These are phyloP conservation scores for Aspergillus ochraceoroseus DNA, from an alignment of 2,329 filamentous ascomycete species.

Conservation along the genomic window DNA sequence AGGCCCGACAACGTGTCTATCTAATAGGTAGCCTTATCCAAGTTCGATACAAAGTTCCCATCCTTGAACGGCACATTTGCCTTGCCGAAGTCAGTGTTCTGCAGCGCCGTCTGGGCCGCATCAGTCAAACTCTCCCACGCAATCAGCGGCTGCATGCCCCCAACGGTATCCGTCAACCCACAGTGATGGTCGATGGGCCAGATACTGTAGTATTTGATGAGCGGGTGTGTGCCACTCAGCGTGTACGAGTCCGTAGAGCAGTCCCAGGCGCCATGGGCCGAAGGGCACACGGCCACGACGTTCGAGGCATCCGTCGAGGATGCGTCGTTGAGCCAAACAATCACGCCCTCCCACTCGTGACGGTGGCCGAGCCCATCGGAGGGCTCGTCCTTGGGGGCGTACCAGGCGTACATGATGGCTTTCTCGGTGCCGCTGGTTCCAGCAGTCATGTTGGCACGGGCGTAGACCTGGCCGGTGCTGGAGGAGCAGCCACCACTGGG, in stretches of 20 bases:
- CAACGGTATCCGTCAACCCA: conserved; percentile 40
- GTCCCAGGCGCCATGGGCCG: conserved; percentile 49
- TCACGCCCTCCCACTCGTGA: conserved; percentile 54
- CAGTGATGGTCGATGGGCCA: conserved; percentile 49
- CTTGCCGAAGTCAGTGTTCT: conserved; percentile 45
- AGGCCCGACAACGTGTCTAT: too few relatives aligned
- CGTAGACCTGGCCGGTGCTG: conserved; percentile 51
- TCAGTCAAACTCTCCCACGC: conserved; percentile 49
- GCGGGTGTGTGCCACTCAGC: conserved; percentile 42
- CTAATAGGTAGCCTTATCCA: conserved; percentile 39
- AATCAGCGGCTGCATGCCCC: conserved; percentile 46
- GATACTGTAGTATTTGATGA: conserved; percentile 48
- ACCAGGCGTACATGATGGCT: conserved; percentile 53
- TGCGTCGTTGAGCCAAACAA: conserved; percentile 48
- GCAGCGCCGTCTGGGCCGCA: conserved; percentile 42
- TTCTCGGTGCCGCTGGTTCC: neutral
- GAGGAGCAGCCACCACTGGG: conserved; percentile 40
- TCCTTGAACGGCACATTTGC: conserved; percentile 50
- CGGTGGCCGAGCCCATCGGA: conserved; percentile 47
- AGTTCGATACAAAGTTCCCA: conserved; percentile 44
- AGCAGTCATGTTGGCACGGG: conserved; percentile 35
- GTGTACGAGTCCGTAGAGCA: conserved; percentile 41
- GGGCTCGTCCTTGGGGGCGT: conserved; percentile 49
- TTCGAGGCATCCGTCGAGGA: conserved; percentile 37
- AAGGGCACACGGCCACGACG: conserved; percentile 50